Conservation (phyloP, 352 stramenopile genomes). For the Globisporangium ultimum region DNA sequence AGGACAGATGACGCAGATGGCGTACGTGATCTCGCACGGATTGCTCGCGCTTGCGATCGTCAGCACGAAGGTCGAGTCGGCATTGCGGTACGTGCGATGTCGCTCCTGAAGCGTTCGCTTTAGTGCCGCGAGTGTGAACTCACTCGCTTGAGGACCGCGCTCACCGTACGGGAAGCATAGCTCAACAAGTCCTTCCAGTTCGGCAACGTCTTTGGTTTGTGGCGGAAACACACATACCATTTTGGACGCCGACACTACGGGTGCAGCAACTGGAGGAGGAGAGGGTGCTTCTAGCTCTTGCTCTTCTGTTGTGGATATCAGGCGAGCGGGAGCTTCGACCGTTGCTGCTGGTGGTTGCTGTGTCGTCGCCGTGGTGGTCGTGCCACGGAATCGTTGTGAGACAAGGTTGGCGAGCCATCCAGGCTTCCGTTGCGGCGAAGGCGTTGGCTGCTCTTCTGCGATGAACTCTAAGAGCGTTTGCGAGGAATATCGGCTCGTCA, state of each 20-base stretch:
- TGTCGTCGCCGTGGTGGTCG: conserved; percentile 8
- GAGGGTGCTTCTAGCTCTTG: neutral
- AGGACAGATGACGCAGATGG: conserved; percentile 63
- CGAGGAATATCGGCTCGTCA: conserved; percentile 19
- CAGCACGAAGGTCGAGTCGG: conserved; percentile 72
- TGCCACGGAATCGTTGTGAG: conserved; percentile 22
- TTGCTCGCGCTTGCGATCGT: conserved; percentile 50
- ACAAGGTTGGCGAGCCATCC: conserved; percentile 36
- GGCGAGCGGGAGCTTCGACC: conserved; percentile 1
- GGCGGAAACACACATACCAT: conserved; percentile 51
- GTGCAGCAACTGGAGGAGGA: neutral
- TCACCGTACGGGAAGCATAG: conserved; percentile 78
- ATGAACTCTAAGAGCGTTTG: conserved; percentile 26
- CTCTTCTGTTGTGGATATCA: neutral
- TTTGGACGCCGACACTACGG: conserved; percentile 24
- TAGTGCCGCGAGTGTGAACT: conserved; percentile 56
- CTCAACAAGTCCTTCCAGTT: conserved; percentile 63
- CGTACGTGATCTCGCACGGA: conserved; percentile 57
- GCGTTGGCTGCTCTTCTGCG: conserved; percentile 23
- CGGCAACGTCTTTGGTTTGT: conserved; percentile 35
- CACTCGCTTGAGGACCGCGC: conserved; percentile 27
- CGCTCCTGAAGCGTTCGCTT: conserved; percentile 62
- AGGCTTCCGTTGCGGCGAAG: conserved; percentile 18
- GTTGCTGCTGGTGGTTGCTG: neutral
- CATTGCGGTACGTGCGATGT: conserved; percentile 58